Evolutionary conservation across 148 eudicot genomes (phyloP).

Genomic region (Vaccinium myrtillus): DNA sequence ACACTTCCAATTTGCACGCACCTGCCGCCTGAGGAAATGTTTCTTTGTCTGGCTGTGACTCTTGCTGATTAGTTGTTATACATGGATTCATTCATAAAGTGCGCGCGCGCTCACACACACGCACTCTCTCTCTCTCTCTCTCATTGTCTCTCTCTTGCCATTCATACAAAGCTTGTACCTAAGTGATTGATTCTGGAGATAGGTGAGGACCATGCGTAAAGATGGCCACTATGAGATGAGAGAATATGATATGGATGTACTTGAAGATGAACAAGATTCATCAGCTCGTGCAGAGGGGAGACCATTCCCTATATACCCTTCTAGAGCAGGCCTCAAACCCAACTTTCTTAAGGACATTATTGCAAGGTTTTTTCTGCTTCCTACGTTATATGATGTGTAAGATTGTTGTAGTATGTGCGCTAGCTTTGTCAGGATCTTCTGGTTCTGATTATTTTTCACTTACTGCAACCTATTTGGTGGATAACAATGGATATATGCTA

Average conservation of each 20-base stretch:
- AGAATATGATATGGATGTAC: conserved; percentile 74
- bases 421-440: not conserved
- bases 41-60: not conserved
- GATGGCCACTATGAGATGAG: conserved; percentile 85
- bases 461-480: not conserved
- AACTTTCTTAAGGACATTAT: conserved; percentile 62
- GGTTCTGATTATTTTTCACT: not conserved
- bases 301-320: conserved; percentile 86
- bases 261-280: conserved; percentile 58
- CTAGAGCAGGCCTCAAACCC: conserved; percentile 79
- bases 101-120: not conserved
- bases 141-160: not conserved
- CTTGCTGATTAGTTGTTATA: not conserved
- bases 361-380: conserved; percentile 49
- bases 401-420: not conserved
- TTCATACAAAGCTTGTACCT: not conserved
- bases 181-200: conserved; percentile 19
- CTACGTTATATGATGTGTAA: not conserved
- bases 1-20: not conserved
- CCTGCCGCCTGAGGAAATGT: not conserved
- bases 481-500: conserved; percentile 5
- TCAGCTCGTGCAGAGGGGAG: conserved; percentile 48
- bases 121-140: conserved; percentile 4
- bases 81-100: not conserved
- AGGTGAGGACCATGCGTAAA: conserved; percentile 64